Percentiles rank a stretch among this genome's conserved stretches.
Evolutionary conservation across 768 basidiomycete species (phyloP).

Genomic region (Mycena galopus): DNA sequence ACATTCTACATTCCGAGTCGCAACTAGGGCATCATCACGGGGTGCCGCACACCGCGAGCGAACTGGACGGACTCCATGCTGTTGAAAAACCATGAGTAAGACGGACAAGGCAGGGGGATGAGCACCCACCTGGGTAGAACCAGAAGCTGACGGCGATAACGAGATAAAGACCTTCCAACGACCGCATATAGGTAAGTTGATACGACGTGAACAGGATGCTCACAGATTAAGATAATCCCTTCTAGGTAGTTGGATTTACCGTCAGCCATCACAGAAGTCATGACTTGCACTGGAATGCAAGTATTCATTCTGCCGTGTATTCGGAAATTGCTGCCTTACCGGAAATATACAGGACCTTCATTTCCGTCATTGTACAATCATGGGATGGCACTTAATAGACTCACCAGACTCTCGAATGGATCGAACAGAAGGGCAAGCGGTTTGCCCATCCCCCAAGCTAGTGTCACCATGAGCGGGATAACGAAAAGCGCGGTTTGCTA

Average conservation of each 20-base stretch:
- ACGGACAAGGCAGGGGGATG: conserved; percentile 27
- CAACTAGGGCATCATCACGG: neutral
- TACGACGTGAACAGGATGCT: neutral
- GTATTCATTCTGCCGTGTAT: neutral
- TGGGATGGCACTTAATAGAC: conserved; percentile 37
- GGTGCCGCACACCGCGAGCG: conserved; percentile 14
- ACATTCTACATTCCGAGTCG: neutral
- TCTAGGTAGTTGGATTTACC: conserved; percentile 95
- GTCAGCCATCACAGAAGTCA: conserved; percentile 88
- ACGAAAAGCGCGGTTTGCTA: conserved; percentile 84
- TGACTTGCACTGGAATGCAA: conserved; percentile 70
- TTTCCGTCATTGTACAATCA: conserved; percentile 34
- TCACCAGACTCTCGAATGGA: conserved; percentile 79
- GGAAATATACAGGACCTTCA: conserved; percentile 61
- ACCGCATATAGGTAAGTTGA: neutral
- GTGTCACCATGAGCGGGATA: conserved; percentile 80
- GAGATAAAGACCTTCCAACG: conserved; percentile 67
- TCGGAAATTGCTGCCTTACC: conserved; percentile 45
- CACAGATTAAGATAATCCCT: conserved; percentile 81
- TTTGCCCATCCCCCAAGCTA: conserved; percentile 87
- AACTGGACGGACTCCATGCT: conserved; percentile 18
- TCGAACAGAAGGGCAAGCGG: conserved; percentile 88
- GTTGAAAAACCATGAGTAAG: conserved; percentile 32
- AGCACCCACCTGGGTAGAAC: conserved; percentile 68
- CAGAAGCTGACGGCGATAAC: conserved; percentile 83